Evolutionary conservation across 805 yeast genomes (phyloP).

Genomic region (Yarrowia sp.): DNA sequence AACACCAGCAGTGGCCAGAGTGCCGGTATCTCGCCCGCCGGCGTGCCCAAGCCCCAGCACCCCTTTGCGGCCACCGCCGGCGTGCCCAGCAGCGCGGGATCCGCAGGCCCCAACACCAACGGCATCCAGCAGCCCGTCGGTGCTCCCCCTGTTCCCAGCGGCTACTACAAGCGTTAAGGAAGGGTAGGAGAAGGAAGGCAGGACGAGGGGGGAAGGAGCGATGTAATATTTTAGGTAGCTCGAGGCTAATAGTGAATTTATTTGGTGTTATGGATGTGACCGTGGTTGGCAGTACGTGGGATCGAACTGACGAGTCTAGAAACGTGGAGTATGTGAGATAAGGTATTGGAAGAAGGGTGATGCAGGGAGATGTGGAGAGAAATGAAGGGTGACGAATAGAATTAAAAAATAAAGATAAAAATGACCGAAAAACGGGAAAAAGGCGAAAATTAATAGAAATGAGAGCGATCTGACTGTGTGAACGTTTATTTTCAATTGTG

Average conservation of each 20-base stretch:
- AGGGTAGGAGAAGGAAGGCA: neutral
- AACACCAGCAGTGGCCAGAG: slow-evolving; percentile 51
- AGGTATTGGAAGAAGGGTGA: too few species aligned
- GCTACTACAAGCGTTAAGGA: slow-evolving; percentile 30
- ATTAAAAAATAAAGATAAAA: too few species aligned
- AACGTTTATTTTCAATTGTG: too few species aligned
- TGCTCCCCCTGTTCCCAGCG: slow-evolving; percentile 32
- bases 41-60: slow-evolving; percentile 16
- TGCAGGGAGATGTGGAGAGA: too few species aligned
- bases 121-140: slow-evolving; percentile 24
- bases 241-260: slow-evolving; percentile 22
- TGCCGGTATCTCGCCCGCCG: slow-evolving; percentile 24
- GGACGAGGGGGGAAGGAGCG: neutral
- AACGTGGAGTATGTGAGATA: too few species aligned
- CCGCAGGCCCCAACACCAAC: slow-evolving; percentile 8
- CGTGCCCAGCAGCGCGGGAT: slow-evolving; percentile 25
- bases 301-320: too few species aligned
- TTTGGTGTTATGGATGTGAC: slow-evolving; percentile 11
- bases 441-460: too few species aligned
- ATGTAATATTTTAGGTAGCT: slow-evolving; percentile 28
- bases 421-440: too few species aligned
- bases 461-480: too few species aligned
- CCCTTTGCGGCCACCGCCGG: slow-evolving; percentile 32
- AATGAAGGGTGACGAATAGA: too few species aligned
- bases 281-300: neutral